A percentile compares a stretch with the other conserved stretches of the same genome.
Conservation (phyloP, 345 rosid genomes). For the Moringa oleifera region DNA sequence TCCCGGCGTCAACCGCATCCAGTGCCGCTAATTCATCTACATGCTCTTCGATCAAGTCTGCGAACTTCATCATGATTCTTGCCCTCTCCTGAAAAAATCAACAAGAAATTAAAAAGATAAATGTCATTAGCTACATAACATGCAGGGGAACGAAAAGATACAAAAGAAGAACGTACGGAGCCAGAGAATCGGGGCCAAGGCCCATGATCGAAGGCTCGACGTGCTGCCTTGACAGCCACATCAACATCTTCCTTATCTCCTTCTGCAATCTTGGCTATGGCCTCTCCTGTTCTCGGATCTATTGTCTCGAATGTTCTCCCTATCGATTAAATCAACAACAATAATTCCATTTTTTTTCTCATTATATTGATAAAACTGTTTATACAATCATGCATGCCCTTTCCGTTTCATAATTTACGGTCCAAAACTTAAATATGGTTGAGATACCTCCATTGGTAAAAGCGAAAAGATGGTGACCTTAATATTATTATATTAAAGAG, state of each 20-base stretch:
- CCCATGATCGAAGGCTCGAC: conserved; percentile 57
- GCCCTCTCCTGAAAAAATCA: conserved; percentile 45
- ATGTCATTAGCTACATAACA: background rate
- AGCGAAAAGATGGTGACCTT: too few relatives aligned
- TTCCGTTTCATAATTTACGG: too few relatives aligned
- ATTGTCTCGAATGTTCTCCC: conserved; percentile 54
- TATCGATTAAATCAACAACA: conserved; percentile 13
- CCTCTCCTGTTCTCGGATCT: conserved; percentile 51
- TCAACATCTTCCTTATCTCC: conserved; percentile 57
- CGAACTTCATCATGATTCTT: conserved; percentile 49
- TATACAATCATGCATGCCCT: too few relatives aligned
- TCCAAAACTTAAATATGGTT: too few relatives aligned
- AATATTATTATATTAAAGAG: too few relatives aligned
- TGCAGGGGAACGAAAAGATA: too few relatives aligned
- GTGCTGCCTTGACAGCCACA: conserved; percentile 59
- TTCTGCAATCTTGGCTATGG: conserved; percentile 38
- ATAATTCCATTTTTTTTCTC: too few relatives aligned
- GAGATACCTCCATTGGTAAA: too few relatives aligned
- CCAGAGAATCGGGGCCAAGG: conserved; percentile 70
- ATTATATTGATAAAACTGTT: too few relatives aligned
- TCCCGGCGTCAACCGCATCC: conserved; percentile 68
- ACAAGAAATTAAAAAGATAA: too few relatives aligned
- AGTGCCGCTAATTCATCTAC: conserved; percentile 63
- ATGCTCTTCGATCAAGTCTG: conserved; percentile 60
- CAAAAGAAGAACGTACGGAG: conserved; percentile 29